Base-by-base conservation (phyloP, 148 eudicot genomes). In the Simmondsia chinensis region DNA sequence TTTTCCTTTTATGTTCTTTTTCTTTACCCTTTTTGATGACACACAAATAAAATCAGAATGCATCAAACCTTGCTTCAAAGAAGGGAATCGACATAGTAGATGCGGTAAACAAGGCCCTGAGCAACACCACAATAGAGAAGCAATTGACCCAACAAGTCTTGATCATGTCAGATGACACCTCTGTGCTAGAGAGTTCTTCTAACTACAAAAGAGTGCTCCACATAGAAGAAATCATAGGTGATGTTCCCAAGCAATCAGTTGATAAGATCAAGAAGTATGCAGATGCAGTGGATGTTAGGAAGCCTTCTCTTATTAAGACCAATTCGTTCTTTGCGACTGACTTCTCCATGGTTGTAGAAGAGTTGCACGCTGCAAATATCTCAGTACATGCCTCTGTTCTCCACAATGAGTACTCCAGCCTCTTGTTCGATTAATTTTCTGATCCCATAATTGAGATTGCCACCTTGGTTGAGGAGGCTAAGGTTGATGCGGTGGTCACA, bases 391-490 rank as follows among this genome's bases (percentile, higher is more conserved):
- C 65, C 21, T 76, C 76, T 4, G 9, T 33, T 33, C 57, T 93
- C 9, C 61, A 56, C 60, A 93, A 86, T 12, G 99, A 93, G 34
- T 86, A 57, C 46, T 49, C 59, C 17, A 56, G 65, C 33, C 47
- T 79, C 21, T 35, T 53, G 1, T 69, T 86, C 36, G 99, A 93
- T 51, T 69, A 57, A 59, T 62, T 60, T 29, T 51, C 86, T 9
- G 99, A 93, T 69, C 99, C 99, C 11, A 43, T 82, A 55, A 49
- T 71, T 1, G 75, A 82, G 67, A 66, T 86, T 2, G 80, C 79
- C 13, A 82, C 94, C 21, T 67, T 73, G 26, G 9, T 61, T 9
- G 49, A 63, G 10, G 52, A 35, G 28, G 48, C 46, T 33, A 43
- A 60, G 12, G 71, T 77, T 11, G 94, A 82, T 44, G 99, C 86